Base-by-base conservation (phyloP, 768 basidiomycete species). In the Ramaria sp. region DNA sequence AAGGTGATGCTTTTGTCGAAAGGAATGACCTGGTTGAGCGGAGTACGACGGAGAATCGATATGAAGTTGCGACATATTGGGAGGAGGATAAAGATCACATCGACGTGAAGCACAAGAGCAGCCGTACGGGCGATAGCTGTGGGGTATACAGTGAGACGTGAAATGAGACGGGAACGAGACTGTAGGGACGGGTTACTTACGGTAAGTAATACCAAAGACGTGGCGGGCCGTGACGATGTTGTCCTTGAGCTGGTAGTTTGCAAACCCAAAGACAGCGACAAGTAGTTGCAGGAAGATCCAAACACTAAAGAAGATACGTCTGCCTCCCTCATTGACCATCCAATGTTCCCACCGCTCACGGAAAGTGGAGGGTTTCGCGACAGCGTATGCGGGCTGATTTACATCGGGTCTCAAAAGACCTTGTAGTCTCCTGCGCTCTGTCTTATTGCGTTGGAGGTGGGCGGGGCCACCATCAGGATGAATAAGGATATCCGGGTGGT, bases 61-160 rank as follows among this genome's bases (percentile, higher is more conserved):
- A 96, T 79, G 70, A 96, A 91, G 71, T 91, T 94, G 57, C 94
- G 82, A 77, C 94, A 97, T 65, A 97, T 79, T 25, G 94, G 95
- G 28, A 98, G 78, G 48, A 97, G 81, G 67, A 98, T 93, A 73
- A 95, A 89, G 59, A 89, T 81, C 57, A 91, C 83, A 69, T 96
- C 89, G 62, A 95, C 76, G 62, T 96, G 91, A 8, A 96, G 78
- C 48, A 94, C 81, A 43, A 96, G 82, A 5, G 94, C 95, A 41
- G 93, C 87, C 3, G 84, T 69, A 67, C 92, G 84, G 47, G 94
- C 92, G 60, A 89, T 85, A 42, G 83, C 92, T 94, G 59, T 10
- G 16, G 53, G 52, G 32, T 12, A 28, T n/a, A 38, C 27, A 15
- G 48, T 48, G 28, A n/a, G 18, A 20, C 41, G 28, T 16, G 20